Evolutionary conservation across 306 rosid genomes (phyloP).

Genomic region (Sphenostylis stenocarpa): DNA sequence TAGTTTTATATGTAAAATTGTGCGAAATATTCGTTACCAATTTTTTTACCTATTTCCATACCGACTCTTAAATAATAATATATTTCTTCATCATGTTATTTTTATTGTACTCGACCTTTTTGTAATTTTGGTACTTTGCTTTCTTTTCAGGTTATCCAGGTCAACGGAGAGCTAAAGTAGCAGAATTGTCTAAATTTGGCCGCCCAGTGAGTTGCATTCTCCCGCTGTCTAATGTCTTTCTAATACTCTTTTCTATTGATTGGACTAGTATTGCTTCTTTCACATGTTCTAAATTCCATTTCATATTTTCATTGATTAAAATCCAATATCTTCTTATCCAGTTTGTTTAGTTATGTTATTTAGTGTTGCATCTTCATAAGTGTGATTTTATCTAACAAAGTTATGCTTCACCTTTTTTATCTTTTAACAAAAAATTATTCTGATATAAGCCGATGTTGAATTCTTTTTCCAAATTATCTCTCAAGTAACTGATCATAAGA

Average conservation of each 20-base stretch:
- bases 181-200: slow-evolving; percentile 81
- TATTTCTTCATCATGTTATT: slow-evolving; percentile 19
- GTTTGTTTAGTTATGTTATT: background rate
- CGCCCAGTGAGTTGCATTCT: slow-evolving; percentile 74
- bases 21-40: background rate
- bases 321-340: background rate
- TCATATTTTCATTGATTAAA: background rate
- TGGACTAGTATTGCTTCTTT: background rate
- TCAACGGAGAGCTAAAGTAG: slow-evolving; percentile 71
- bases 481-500: background rate
- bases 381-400: background rate
- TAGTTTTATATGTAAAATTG: background rate
- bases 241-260: slow-evolving; percentile 21
- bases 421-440: background rate
- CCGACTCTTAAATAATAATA: background rate
- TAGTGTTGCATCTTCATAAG: background rate
- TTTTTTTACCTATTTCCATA: background rate
- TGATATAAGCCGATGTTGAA: background rate
- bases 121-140: slow-evolving; percentile 11
- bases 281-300: slow-evolving; percentile 1
- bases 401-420: background rate
- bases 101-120: background rate
- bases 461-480: background rate
- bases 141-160: slow-evolving; percentile 70
- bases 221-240: background rate